Evolutionary conservation across 805 yeast species (phyloP), one percentile per base, ranked within the genome.

Genomic region (Scheffersomyces stipitis): DNA sequence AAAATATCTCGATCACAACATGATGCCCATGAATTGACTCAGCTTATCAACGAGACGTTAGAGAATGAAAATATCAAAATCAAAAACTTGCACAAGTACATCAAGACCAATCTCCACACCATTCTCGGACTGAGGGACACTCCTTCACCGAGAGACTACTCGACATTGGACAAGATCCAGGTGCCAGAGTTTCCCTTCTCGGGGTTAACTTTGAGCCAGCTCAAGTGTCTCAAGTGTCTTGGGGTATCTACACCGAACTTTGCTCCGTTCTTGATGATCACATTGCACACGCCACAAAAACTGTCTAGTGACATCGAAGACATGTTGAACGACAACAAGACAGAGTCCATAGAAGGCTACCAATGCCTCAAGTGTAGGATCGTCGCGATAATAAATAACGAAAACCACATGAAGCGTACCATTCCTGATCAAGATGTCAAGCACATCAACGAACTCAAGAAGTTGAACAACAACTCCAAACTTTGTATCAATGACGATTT

Each of bases 11-110:
- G 84, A 24, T 78, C 77, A 31, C 99, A 93, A 58, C 96, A 91
- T 53, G 99, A 91, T 64, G 96, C 98, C 0, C 97, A 93, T 51
- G 99, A 91, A 53, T 70, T 93, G 45, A 75, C 91, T 20, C 96
- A 88, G 55, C 62, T 87, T 35, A 71, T 90, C 15, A 64, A 91
- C 15, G 96, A 90, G 51, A 81, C 91, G 0, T 65, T 93, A 34
- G 80, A 83, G 34, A 73, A 71, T 37, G 97, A 91, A 54, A 71
- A 76, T 46, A 49, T 65, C 7, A 62, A 60, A 30, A 41, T 81
- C 31, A 59, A 56, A 23, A 66, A 62, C 32, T 65, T 64, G 32
- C 46, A 62, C 24, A 49, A 48, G 34, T 28, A 27, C 18, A 14
- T 42, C 26, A 30, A 26, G n/a, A 22, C 14, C 17, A 40, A 40